Percentiles rank a stretch among this genome's conserved stretches.
Evolutionary conservation across 1,284 basidiomycete genomes (phyloP).

Genomic region (Rhodotorula sp.): DNA sequence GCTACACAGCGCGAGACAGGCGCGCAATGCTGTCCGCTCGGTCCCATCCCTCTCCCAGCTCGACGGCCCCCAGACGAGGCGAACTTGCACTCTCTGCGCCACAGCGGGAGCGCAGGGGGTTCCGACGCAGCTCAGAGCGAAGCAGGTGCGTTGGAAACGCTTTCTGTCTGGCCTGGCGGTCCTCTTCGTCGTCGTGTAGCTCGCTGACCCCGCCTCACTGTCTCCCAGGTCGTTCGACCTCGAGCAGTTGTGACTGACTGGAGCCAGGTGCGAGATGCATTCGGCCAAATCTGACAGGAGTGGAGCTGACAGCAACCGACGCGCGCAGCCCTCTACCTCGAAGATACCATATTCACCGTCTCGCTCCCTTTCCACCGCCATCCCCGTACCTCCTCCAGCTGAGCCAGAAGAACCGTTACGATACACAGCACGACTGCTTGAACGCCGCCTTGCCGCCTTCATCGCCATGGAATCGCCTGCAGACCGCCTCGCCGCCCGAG

Average conservation of each 20-base stretch:
- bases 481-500: constrained; percentile 1
- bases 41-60: background rate
- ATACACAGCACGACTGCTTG: background rate
- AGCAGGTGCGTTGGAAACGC: background rate
- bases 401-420: background rate
- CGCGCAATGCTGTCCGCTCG: background rate
- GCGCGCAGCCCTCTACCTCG: constrained; percentile 21
- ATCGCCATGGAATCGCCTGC: background rate
- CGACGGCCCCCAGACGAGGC: background rate
- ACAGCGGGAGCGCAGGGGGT: background rate
- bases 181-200: too few relatives aligned
- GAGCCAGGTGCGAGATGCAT: constrained; percentile 10
- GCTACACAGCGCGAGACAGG: constrained; percentile 6
- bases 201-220: background rate
- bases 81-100: background rate
- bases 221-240: constrained; percentile 2
- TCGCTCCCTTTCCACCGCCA: constrained; percentile 2
- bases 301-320: background rate
- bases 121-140: background rate
- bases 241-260: constrained; percentile 4
- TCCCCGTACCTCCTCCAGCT: background rate
- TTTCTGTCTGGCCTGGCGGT: too few relatives aligned
- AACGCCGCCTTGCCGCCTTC: background rate
- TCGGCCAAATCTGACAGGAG: too few relatives aligned
- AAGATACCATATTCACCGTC: constrained; percentile 21